Evolutionary conservation across 495 filamentous ascomycete genomes (phyloP), one percentile per base, ranked within the genome.

Genomic region (Penicillium arizonense): DNA sequence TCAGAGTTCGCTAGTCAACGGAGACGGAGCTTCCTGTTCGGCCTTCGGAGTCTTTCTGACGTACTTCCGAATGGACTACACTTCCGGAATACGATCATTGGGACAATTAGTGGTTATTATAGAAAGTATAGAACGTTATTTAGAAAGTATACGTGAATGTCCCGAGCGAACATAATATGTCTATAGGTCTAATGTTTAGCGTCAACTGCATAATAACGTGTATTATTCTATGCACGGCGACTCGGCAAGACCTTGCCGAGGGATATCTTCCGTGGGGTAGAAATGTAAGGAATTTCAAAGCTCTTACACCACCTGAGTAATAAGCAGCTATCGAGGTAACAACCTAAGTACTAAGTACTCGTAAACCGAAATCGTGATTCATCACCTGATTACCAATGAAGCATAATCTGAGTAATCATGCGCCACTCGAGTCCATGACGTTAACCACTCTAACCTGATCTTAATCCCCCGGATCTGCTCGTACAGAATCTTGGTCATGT

Each of bases 41-140:
- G 57, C 37, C 46, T 44, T 66, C 63, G 63, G 63, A 58, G 59
- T 54, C 58, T 53, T 58, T 36, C 47, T 59, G 57, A 57, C 54
- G 57, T 64, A 64, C 53, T 58, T 61, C 61, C 58, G 58, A 53
- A 13, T 58, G 59, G 59, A 59, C 35, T 46, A 36, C 21, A 54
- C 10, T 63, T 57, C 60, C 60, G 48, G 46, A 48, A 23, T 14
- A 26, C 30, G 28, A 18, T 18, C 18, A 18, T 18, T 1, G 18
- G 18, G 18, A 18, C 18, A 18, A 18, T 18, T 18, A 18, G 18
- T 18, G 18, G 18, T 18, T 18, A 18, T 18, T 18, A 18, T 18
- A 18, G 18, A 18, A 18, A 18, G 18, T 1, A 18, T 18, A 18
- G 18, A 18, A 18, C 18, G 18, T 18, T 18, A 18, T 18, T 18